Percentiles rank a stretch among this genome's conserved stretches.
These are phyloP conservation scores for Dillenia turbinata DNA, from an alignment of 164 flowering plant species.

Conservation along the genomic window DNA sequence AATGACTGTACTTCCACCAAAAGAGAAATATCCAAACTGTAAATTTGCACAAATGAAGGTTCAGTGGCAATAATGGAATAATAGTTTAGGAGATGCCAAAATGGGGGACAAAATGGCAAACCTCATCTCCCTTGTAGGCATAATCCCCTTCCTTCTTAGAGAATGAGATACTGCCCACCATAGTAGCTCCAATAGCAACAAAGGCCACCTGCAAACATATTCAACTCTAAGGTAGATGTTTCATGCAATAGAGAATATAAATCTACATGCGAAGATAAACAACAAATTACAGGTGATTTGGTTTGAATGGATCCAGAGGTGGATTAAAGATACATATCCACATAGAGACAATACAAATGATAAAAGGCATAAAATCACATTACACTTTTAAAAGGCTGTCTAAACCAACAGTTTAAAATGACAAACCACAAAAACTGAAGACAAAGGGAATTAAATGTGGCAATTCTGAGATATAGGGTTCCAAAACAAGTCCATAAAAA, in stretches of 20 bases:
- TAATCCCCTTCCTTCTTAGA: conserved; percentile 56
- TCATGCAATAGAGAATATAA: neutral
- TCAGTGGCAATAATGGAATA: neutral
- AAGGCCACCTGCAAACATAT: conserved; percentile 73
- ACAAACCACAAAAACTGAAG: too few relatives aligned
- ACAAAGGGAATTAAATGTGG: too few relatives aligned
- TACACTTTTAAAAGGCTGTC: too few relatives aligned
- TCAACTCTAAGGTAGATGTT: neutral
- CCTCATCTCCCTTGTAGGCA: conserved; percentile 95
- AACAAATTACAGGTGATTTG: too few relatives aligned
- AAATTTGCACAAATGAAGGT: conserved; percentile 5
- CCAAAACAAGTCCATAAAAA: too few relatives aligned
- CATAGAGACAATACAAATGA: too few relatives aligned
- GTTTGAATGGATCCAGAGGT: too few relatives aligned
- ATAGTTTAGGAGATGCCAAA: neutral
- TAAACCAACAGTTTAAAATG: too few relatives aligned
- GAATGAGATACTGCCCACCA: conserved; percentile 96
- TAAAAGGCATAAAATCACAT: too few relatives aligned
- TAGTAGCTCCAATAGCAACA: conserved; percentile 96
- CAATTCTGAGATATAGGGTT: too few relatives aligned
- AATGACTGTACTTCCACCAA: conserved; percentile 96
- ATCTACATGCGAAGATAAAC: neutral
- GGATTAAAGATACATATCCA: too few relatives aligned
- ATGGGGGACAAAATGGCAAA: conserved; percentile 13
- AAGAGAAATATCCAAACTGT: conserved; percentile 96